phyloP scores from a whole-genome alignment of 2,329 filamentous ascomycete species.

The Ceratocystis harringtonii region DNA sequence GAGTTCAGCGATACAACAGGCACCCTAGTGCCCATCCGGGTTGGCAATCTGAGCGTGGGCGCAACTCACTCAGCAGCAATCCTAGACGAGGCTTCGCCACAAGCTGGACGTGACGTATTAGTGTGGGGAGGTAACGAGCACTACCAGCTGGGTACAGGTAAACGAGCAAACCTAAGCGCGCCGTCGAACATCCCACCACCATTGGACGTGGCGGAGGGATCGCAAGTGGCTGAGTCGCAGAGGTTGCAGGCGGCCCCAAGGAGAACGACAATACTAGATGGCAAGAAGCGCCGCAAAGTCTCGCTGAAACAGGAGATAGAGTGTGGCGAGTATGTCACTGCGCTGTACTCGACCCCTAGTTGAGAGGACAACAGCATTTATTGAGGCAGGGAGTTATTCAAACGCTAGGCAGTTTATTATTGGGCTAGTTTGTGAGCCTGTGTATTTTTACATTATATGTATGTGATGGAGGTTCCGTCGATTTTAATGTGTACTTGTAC shows the following conservation, averaged over 20 bases:
- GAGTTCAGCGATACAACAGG: conserved; percentile 70
- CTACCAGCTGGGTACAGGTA: conserved; percentile 85
- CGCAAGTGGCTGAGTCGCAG: conserved; percentile 49
- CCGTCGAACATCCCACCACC: conserved; percentile 68
- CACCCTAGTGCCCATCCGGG: conserved; percentile 58
- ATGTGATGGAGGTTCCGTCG: neutral
- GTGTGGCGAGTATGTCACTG: conserved; percentile 69
- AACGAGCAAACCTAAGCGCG: conserved; percentile 60
- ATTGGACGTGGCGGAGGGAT: conserved; percentile 41
- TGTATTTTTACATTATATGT: neutral
- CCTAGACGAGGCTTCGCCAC: conserved; percentile 58
- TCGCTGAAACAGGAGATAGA: conserved; percentile 75
- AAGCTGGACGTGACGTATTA: conserved; percentile 61
- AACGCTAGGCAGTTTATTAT: neutral
- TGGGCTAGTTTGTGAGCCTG: neutral
- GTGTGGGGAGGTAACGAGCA: conserved; percentile 94
- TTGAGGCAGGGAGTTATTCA: too few species aligned
- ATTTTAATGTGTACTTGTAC: neutral
- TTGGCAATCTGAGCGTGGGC: conserved; percentile 59
- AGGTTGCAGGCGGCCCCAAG: conserved; percentile 68
- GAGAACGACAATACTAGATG: conserved; percentile 49
- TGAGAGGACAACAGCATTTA: neutral
- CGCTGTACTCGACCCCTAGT: conserved; percentile 52
- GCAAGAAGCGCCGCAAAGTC: conserved; percentile 49
- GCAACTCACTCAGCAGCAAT: conserved; percentile 67